Percentiles rank a stretch among this genome's conserved stretches.
Conservation (phyloP, 805 yeast genomes). For the Lachancea mirantina region DNA sequence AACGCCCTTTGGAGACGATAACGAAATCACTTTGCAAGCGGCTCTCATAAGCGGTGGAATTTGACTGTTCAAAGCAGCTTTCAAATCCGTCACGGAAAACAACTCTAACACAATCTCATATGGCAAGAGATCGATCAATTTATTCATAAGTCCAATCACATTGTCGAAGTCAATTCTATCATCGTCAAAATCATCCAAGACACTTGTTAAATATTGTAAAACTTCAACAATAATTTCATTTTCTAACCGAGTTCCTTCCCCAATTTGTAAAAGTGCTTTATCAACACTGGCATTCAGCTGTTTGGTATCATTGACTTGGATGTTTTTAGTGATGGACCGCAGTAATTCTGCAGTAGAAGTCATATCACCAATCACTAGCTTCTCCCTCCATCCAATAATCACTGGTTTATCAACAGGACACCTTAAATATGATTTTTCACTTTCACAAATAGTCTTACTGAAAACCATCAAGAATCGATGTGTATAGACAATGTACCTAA, state of each 20-base stretch:
- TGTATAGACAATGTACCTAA: too few species aligned
- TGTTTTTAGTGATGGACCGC: too few species aligned
- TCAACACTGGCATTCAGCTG: constrained; percentile 1
- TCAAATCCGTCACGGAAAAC: constrained; percentile 20
- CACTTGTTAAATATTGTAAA: constrained; percentile 14
- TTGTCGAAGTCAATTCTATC: constrained; percentile 17
- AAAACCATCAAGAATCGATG: too few species aligned
- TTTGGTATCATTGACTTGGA: neutral
- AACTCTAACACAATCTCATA: constrained; percentile 21
- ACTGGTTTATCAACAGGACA: too few species aligned
- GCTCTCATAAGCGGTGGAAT: constrained; percentile 15
- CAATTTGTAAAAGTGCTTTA: constrained; percentile 2
- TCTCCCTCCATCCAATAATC: too few species aligned
- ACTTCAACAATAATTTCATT: constrained; percentile 3
- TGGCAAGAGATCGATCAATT: constrained; percentile 13
- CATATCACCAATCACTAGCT: too few species aligned
- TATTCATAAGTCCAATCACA: constrained; percentile 17
- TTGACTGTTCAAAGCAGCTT: constrained; percentile 17
- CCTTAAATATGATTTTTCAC: too few species aligned
- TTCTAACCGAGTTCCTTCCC: neutral
- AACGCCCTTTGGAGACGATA: constrained; percentile 23
- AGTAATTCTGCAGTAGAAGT: too few species aligned
- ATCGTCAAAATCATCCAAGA: constrained; percentile 9
- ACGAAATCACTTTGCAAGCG: constrained; percentile 23
- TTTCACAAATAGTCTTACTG: too few species aligned